phyloP scores from a whole-genome alignment of 306 rosid genomes.

The Mucuna pruriens region DNA sequence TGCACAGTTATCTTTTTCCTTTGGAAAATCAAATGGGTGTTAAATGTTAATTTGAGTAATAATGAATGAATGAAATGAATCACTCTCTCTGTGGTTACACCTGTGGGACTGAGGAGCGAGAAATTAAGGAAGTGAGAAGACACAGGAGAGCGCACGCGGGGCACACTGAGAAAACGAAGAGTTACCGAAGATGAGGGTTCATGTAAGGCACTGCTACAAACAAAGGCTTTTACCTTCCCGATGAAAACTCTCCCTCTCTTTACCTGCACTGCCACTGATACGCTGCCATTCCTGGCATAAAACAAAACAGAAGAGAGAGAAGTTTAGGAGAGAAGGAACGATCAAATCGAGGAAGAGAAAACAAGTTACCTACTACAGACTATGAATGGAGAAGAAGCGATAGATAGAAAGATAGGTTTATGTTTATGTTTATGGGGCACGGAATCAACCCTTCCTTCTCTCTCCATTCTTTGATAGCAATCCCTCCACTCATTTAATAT shows the following conservation, averaged over 20 bases:
- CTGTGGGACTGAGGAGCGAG: constrained; percentile 13
- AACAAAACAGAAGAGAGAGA: constrained; percentile 43
- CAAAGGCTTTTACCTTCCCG: constrained; percentile 86
- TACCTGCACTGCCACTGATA: constrained; percentile 75
- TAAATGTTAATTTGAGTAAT: constrained; percentile 32
- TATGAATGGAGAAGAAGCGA: constrained; percentile 29
- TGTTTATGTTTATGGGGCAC: constrained; percentile 47
- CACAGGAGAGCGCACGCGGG: constrained; percentile 35
- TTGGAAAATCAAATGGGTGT: constrained; percentile 50
- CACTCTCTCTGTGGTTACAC: neutral
- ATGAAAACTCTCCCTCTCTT: constrained; percentile 82
- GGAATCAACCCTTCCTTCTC: constrained; percentile 48
- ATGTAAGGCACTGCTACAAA: constrained; percentile 37
- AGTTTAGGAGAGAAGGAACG: constrained; percentile 41
- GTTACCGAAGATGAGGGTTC: constrained; percentile 28
- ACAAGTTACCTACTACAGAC: constrained; percentile 56
- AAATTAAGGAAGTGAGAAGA: neutral
- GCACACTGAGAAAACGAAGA: constrained; percentile 27
- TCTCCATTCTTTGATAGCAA: constrained; percentile 50
- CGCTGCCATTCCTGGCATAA: constrained; percentile 77
- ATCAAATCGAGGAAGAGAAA: constrained; percentile 84
- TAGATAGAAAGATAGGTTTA: neutral
- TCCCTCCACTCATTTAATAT: constrained; percentile 70
- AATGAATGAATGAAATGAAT: neutral
- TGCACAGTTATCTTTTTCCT: constrained; percentile 40